These are phyloP conservation scores for Blastocystis sp. DNA, from an alignment of 352 stramenopile genomes.

Conservation along the genomic window DNA sequence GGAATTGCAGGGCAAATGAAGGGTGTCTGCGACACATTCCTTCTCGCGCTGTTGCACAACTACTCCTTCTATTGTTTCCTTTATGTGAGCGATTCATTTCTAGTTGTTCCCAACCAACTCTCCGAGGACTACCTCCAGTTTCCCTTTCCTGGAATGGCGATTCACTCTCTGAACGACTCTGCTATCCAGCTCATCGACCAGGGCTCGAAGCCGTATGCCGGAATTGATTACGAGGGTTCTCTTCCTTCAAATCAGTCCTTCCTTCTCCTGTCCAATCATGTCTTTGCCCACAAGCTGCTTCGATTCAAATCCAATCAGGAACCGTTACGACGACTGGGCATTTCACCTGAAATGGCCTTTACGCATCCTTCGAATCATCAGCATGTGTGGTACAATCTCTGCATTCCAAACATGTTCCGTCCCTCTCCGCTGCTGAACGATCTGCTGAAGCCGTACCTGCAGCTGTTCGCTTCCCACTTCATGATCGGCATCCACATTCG, in stretches of 20 bases:
- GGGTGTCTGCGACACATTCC: slow-evolving; percentile 38
- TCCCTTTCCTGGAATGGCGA: neutral
- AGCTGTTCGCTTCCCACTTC: neutral
- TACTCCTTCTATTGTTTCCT: slow-evolving; percentile 17
- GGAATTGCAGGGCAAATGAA: slow-evolving; percentile 59
- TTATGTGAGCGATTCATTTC: neutral
- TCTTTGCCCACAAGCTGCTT: slow-evolving; percentile 37
- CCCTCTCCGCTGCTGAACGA: neutral
- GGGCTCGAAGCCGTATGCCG: neutral
- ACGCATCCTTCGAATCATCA: neutral
- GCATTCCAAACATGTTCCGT: slow-evolving; percentile 54
- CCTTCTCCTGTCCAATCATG: neutral
- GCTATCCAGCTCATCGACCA: neutral
- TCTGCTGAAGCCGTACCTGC: neutral
- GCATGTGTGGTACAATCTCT: slow-evolving; percentile 47
- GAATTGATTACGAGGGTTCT: neutral
- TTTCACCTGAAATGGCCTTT: neutral
- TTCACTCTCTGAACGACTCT: neutral
- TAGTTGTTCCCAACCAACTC: neutral
- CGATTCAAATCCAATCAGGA: neutral
- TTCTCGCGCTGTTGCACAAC: slow-evolving; percentile 27
- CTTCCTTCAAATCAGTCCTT: neutral
- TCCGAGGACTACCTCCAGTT: neutral
- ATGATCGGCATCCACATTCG: slow-evolving; percentile 39
- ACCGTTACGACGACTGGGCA: neutral